Percentiles rank a stretch among this genome's conserved stretches.
phyloP scores from a whole-genome alignment of 2,329 filamentous ascomycete species.

The Fusarium sp. region DNA sequence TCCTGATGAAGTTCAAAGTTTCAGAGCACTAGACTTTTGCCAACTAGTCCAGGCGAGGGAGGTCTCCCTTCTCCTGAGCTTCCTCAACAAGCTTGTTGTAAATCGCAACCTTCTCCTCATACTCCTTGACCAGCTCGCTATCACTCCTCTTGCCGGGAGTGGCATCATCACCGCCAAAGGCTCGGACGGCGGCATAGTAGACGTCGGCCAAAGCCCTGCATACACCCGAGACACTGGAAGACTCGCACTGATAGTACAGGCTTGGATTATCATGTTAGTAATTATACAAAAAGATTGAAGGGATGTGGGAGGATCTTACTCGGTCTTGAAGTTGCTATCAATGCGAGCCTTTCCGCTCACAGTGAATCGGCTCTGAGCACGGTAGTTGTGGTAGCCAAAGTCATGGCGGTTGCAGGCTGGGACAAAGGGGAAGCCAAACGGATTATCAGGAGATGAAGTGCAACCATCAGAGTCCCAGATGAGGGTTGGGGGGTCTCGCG shows the following conservation, averaged over 20 bases:
- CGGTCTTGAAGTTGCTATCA: constrained; percentile 62
- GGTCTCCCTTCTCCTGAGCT: constrained; percentile 49
- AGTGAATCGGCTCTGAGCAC: constrained; percentile 60
- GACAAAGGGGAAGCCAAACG: constrained; percentile 56
- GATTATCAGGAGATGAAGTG: constrained; percentile 57
- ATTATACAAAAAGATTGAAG: not conserved
- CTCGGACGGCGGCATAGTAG: constrained; percentile 54
- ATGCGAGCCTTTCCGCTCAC: constrained; percentile 55
- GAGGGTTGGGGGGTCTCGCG: constrained; percentile 52
- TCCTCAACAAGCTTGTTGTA: constrained; percentile 52
- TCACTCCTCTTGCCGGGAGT: constrained; percentile 44
- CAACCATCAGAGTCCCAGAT: constrained; percentile 59
- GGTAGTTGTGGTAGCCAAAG: constrained; percentile 68
- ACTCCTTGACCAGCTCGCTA: constrained; percentile 45
- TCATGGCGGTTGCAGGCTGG: constrained; percentile 66
- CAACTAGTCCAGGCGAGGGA: constrained; percentile 35
- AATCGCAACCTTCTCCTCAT: constrained; percentile 49
- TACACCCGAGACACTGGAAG: constrained; percentile 23
- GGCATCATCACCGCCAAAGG: constrained; percentile 51
- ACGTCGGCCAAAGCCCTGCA: constrained; percentile 54
- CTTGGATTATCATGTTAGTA: constrained; percentile 30
- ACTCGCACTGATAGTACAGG: constrained; percentile 52
- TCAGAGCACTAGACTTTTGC: not conserved
- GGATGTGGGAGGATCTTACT: constrained; percentile 45
- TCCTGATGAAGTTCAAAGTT: not conserved